These are phyloP conservation scores for Aspergillus sclerotiicarbonarius DNA, from an alignment of 495 filamentous ascomycete species.

Conservation along the genomic window DNA sequence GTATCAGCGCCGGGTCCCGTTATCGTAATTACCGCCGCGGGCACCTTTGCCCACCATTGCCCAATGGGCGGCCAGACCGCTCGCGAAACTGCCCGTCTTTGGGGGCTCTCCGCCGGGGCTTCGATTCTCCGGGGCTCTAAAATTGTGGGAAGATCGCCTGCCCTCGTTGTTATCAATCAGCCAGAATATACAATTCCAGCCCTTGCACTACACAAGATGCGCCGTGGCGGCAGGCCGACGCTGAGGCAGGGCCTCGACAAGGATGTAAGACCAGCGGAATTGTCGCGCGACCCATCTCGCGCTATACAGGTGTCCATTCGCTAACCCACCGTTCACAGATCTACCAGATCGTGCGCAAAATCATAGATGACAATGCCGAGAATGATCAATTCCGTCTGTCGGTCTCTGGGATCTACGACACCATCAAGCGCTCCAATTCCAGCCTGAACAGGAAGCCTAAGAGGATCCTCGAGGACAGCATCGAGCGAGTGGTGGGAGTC, in stretches of 20 bases:
- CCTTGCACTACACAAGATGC: conserved; percentile 20
- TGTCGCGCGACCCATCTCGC: background rate
- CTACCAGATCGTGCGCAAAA: conserved; percentile 72
- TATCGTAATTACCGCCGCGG: background rate
- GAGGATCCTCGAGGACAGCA: conserved; percentile 74
- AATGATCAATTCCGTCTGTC: conserved; percentile 50
- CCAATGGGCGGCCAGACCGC: no score
- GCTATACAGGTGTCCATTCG: background rate
- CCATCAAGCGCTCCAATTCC: conserved; percentile 80
- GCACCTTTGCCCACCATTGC: no score
- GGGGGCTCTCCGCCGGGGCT: conserved; percentile 13
- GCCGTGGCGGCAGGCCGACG: conserved; percentile 43
- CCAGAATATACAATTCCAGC: background rate
- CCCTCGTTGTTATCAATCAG: conserved; percentile 7
- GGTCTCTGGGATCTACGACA: conserved; percentile 65
- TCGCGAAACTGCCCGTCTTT: background rate
- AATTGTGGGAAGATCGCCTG: conserved; percentile 21
- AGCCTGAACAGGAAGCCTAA: conserved; percentile 78
- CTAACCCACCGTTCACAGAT: conserved; percentile 41
- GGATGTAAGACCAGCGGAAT: conserved; percentile 41
- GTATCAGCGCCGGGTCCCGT: background rate
- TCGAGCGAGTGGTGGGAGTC: conserved; percentile 79
- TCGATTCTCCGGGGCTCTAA: conserved; percentile 22
- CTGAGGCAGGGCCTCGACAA: conserved; percentile 54
- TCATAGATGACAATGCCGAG: conserved; percentile 61